A percentile compares a stretch with the other conserved stretches of the same genome.
phyloP scores from a whole-genome alignment of 345 rosid species.

The Fremontodendron californicum region DNA sequence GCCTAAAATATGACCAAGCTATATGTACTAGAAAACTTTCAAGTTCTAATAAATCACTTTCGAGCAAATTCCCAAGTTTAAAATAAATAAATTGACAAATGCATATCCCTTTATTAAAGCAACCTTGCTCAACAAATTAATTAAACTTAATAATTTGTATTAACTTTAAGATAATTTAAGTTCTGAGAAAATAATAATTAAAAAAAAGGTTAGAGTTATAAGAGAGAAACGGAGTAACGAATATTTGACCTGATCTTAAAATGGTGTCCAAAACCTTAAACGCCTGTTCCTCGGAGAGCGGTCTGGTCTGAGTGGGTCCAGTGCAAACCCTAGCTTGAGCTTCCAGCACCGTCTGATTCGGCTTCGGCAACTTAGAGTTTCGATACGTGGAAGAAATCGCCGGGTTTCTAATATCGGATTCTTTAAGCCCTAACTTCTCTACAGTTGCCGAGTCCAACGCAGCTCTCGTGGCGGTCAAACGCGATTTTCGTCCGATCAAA shows the following conservation, averaged over 20 bases:
- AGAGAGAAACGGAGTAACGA: neutral
- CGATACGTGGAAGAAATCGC: conserved; percentile 72
- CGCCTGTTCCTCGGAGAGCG: conserved; percentile 66
- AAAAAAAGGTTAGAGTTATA: neutral
- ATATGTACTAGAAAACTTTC: neutral
- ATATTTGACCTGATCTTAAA: conserved; percentile 18
- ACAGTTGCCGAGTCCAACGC: conserved; percentile 44
- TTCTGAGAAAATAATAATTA: neutral
- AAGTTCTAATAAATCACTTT: neutral
- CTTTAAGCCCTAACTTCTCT: conserved; percentile 60
- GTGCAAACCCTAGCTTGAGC: conserved; percentile 98
- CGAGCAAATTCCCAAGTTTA: neutral
- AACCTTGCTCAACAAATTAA: neutral
- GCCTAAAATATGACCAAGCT: neutral
- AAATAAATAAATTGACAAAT: neutral
- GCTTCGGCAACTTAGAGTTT: conserved; percentile 52
- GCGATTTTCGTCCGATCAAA: conserved; percentile 29
- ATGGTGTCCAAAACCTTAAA: conserved; percentile 22
- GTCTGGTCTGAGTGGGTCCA: conserved; percentile 85
- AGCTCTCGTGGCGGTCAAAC: conserved; percentile 31
- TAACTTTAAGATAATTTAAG: neutral
- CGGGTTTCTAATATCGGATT: conserved; percentile 61
- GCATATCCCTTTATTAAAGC: neutral
- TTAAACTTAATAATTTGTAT: neutral
- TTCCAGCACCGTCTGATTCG: conserved; percentile 80